Conservation (phyloP, 768 basidiomycete species). For the Crucibulum laeve region DNA sequence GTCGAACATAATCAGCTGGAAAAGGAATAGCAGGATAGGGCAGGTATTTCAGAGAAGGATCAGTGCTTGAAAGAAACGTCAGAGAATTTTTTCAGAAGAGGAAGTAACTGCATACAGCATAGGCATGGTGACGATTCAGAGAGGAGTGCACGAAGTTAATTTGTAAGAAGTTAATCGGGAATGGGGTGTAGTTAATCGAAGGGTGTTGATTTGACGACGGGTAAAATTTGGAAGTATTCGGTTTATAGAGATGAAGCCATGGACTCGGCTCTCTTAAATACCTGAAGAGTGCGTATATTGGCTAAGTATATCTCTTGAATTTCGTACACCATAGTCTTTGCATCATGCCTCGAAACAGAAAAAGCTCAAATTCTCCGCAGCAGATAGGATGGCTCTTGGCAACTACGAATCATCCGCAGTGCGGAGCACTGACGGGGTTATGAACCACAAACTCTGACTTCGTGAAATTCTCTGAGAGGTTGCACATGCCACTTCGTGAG, state of each 20-base stretch:
- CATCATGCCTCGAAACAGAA: neutral
- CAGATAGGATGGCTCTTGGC: neutral
- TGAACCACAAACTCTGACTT: neutral
- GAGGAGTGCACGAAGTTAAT: too few species aligned
- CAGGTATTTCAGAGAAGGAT: constrained; percentile 86
- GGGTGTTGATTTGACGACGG: neutral
- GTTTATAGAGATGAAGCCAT: neutral
- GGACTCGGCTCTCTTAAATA: neutral
- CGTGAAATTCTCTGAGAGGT: neutral
- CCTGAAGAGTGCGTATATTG: neutral
- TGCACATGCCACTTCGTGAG: neutral
- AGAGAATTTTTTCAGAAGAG: neutral
- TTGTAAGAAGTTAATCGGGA: neutral
- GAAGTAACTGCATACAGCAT: constrained; percentile 53
- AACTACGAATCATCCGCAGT: neutral
- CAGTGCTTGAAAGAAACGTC: constrained; percentile 40
- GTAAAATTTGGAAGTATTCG: neutral
- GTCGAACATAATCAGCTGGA: constrained; percentile 47
- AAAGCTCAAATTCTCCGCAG: neutral
- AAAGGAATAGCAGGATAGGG: constrained; percentile 83
- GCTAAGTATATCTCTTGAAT: neutral
- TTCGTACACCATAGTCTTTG: neutral
- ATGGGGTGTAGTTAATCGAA: neutral
- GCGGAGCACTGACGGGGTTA: constrained; percentile 1
- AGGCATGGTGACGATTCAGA: constrained; percentile 47